phyloP scores from a whole-genome alignment of 164 flowering plant genomes.

The Houttuynia cordata region DNA sequence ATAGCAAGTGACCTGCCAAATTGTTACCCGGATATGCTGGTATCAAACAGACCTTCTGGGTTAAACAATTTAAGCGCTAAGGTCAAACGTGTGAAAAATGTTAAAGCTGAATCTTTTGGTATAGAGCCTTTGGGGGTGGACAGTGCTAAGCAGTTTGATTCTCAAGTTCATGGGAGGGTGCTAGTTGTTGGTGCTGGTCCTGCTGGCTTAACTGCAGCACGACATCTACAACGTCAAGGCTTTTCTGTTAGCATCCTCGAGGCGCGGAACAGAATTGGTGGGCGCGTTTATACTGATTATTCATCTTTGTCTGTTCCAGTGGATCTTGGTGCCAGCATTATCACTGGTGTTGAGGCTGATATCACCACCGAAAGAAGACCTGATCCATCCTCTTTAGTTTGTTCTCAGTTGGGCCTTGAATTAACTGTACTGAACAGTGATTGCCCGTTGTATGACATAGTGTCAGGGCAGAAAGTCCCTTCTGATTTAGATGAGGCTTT shows the following conservation, averaged over 20 bases:
- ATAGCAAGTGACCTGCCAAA: slow-evolving; percentile 9
- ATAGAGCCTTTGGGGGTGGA: slow-evolving; percentile 10
- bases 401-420: slow-evolving; percentile 91
- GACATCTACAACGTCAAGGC: slow-evolving; percentile 93
- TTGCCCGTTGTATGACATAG: slow-evolving; percentile 92
- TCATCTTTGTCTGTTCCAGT: slow-evolving; percentile 95
- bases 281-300: slow-evolving; percentile 89
- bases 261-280: slow-evolving; percentile 86
- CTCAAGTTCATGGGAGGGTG: slow-evolving; percentile 35
- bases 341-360: slow-evolving; percentile 99
- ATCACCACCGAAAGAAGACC: slow-evolving; percentile 88
- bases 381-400: slow-evolving; percentile 90
- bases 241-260: slow-evolving; percentile 77
- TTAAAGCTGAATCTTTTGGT: slow-evolving; percentile 9
- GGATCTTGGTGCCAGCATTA: slow-evolving; percentile 98
- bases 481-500: slow-evolving; percentile 79
- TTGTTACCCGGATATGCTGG: slow-evolving; percentile 14
- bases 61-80: slow-evolving; percentile 12
- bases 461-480: slow-evolving; percentile 80
- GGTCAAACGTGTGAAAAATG: background rate
- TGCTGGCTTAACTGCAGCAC: slow-evolving; percentile 96
- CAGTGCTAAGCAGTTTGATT: slow-evolving; percentile 14
- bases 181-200: slow-evolving; percentile 97
- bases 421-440: slow-evolving; percentile 87
- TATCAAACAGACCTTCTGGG: slow-evolving; percentile 4